Evolutionary conservation across 2,329 filamentous ascomycete species (phyloP).

Genomic region (Esteya vermicola): DNA sequence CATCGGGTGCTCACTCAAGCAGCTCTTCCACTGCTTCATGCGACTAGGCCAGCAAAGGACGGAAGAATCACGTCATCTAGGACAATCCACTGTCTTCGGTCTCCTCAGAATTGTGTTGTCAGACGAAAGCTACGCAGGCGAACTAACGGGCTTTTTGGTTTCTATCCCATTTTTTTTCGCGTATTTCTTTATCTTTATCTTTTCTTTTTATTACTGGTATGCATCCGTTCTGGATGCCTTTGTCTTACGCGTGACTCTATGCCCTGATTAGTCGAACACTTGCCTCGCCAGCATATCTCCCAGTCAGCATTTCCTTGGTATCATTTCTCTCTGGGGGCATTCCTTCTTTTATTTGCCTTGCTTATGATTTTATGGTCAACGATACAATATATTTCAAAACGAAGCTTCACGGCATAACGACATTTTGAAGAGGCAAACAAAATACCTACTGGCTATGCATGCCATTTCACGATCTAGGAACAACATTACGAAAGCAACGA

Average conservation of each 20-base stretch:
- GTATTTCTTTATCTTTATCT: not conserved
- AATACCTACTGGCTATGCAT: slow-evolving; percentile 12
- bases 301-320: too few species aligned
- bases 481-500: slow-evolving; percentile 1
- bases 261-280: too few species aligned
- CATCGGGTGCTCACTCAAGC: slow-evolving; percentile 43
- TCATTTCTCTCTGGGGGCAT: not conserved
- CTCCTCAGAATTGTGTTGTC: too few species aligned
- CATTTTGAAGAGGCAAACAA: slow-evolving; percentile 9
- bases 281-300: too few species aligned
- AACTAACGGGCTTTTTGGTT: too few species aligned
- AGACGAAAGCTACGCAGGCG: too few species aligned
- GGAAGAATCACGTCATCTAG: not conserved
- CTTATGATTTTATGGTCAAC: slow-evolving; percentile 1
- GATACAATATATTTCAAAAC: slow-evolving; percentile 16
- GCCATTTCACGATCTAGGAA: not conserved
- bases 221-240: too few species aligned
- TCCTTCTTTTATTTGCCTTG: not conserved
- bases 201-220: too few species aligned
- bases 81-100: not conserved
- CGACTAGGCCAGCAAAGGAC: slow-evolving; percentile 23
- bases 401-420: slow-evolving; percentile 20
- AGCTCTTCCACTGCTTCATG: slow-evolving; percentile 48
- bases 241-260: too few species aligned
- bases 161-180: not conserved